Percentiles rank a stretch among this genome's conserved stretches.
Conservation (phyloP, 2,329 filamentous ascomycete species). For the Immersiporthe knoxdaviesiana region DNA sequence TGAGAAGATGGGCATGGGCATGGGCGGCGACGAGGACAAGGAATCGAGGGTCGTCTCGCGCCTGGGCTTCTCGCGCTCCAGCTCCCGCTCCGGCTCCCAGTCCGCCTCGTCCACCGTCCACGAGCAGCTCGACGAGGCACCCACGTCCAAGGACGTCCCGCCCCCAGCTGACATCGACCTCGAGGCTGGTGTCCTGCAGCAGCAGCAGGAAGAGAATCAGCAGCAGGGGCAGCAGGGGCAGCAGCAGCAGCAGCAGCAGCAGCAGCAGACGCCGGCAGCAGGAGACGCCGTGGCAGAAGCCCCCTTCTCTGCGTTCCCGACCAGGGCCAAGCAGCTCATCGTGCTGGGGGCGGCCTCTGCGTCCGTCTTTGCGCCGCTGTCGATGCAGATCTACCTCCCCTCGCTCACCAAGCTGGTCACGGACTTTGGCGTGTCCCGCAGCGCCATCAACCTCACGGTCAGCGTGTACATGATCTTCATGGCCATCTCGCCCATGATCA, state of each 20-base stretch:
- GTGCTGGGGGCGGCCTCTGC: slow-evolving; percentile 43
- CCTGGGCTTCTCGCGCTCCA: background rate
- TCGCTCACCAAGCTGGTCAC: slow-evolving; percentile 52
- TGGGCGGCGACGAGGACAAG: background rate
- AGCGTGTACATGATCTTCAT: slow-evolving; percentile 64
- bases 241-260: slow-evolving; percentile 6
- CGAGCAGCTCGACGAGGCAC: slow-evolving; percentile 11
- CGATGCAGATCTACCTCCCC: slow-evolving; percentile 57
- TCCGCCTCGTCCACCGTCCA: slow-evolving; percentile 20
- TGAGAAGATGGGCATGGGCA: too few relatives aligned
- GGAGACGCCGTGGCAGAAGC: slow-evolving; percentile 10
- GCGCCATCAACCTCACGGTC: slow-evolving; percentile 53
- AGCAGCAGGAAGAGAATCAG: background rate
- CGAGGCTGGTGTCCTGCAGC: slow-evolving; percentile 17
- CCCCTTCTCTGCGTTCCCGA: slow-evolving; percentile 45
- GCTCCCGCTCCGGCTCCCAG: slow-evolving; percentile 9
- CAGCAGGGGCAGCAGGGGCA: slow-evolving; percentile 15
- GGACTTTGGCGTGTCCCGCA: slow-evolving; percentile 49
- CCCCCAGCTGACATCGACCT: background rate
- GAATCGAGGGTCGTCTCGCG: slow-evolving; percentile 5
- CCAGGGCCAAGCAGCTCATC: slow-evolving; percentile 45
- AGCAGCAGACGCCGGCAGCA: background rate
- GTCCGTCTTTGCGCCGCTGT: slow-evolving; percentile 50
- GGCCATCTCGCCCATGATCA: slow-evolving; percentile 55
- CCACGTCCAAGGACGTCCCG: slow-evolving; percentile 3